Percentiles rank a stretch among this genome's conserved stretches.
These are phyloP conservation scores for Orbilia oligospora DNA, from an alignment of 2,329 filamentous ascomycete species.

Conservation along the genomic window DNA sequence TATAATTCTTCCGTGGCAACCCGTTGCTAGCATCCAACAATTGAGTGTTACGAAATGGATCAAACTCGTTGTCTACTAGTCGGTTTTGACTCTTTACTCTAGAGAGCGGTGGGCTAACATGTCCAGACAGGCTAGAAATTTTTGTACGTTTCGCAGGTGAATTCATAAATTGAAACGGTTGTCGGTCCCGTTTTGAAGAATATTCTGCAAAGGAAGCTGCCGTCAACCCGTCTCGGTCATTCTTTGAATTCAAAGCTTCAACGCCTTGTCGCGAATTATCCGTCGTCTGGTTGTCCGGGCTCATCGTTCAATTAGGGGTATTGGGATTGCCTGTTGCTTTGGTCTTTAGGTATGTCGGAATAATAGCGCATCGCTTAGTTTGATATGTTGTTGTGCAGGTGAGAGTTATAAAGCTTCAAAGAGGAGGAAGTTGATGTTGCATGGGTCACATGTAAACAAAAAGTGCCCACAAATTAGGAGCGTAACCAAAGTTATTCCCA, in stretches of 20 bases:
- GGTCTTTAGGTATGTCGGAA: not conserved
- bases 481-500: too few species aligned
- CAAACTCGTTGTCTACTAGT: not conserved
- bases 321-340: not conserved
- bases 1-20: constrained; percentile 18
- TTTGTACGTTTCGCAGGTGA: constrained; percentile 47
- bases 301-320: not conserved
- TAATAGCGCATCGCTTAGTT: not conserved
- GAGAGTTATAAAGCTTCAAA: not conserved
- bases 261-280: not conserved
- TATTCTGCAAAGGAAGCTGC: constrained; percentile 31
- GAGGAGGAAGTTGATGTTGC: not conserved
- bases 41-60: not conserved
- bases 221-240: constrained; percentile 7
- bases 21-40: not conserved
- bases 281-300: not conserved
- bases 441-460: not conserved
- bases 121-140: not conserved
- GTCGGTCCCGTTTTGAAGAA: constrained; percentile 37
- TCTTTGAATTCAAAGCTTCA: constrained; percentile 4
- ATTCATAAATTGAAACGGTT: not conserved
- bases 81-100: not conserved
- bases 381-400: not conserved
- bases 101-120: not conserved
- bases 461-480: not conserved